Evolutionary conservation across 179 eudicot species (phyloP).

Genomic region (Drosera spatulata): DNA sequence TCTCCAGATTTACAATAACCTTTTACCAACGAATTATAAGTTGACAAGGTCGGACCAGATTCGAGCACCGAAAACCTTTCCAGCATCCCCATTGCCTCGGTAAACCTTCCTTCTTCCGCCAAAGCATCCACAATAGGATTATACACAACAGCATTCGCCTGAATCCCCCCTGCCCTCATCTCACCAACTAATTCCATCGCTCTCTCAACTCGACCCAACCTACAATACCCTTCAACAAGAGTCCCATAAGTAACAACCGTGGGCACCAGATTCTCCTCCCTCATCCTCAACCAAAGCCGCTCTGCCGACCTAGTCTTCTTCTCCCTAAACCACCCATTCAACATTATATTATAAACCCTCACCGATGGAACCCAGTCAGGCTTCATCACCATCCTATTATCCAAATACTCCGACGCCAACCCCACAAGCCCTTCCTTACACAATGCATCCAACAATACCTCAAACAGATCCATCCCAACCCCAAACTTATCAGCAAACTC

Average conservation of each 20-base stretch:
- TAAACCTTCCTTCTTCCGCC: constrained; percentile 49
- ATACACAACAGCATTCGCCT: constrained; percentile 44
- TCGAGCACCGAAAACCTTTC: constrained; percentile 56
- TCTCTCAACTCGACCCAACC: constrained; percentile 37
- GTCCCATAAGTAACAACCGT: constrained; percentile 53
- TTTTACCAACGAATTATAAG: constrained; percentile 59
- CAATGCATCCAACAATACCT: constrained; percentile 45
- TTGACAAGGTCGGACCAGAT: constrained; percentile 49
- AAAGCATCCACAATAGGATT: constrained; percentile 52
- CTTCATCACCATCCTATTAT: constrained; percentile 21
- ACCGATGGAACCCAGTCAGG: constrained; percentile 39
- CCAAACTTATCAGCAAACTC: constrained; percentile 30
- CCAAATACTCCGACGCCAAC: constrained; percentile 38
- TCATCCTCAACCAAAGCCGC: constrained; percentile 43
- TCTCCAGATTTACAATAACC: constrained; percentile 72
- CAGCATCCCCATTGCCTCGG: constrained; percentile 64
- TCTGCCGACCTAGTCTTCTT: constrained; percentile 33
- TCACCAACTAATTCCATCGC: constrained; percentile 51
- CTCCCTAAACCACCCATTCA: constrained; percentile 54
- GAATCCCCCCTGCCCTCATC: constrained; percentile 41
- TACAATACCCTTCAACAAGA: constrained; percentile 57
- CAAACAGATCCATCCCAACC: constrained; percentile 26
- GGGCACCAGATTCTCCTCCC: constrained; percentile 26
- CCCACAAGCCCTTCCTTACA: constrained; percentile 60
- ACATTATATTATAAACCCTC: constrained; percentile 40